Conservation (phyloP, 768 basidiomycete genomes). For the Mycena chlorophos region DNA sequence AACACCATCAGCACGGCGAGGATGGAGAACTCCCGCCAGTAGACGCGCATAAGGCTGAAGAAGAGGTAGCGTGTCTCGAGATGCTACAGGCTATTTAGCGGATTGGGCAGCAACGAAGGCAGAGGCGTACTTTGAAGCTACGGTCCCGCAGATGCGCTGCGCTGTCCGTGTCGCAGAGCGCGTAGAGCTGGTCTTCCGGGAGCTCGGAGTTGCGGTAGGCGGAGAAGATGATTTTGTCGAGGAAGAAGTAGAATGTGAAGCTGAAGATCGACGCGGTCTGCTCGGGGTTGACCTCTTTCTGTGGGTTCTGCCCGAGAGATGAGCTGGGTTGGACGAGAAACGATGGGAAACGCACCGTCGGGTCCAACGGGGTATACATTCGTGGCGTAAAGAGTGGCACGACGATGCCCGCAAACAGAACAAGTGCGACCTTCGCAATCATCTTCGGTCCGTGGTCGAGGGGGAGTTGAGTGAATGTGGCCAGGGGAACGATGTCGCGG, state of each 20-base stretch:
- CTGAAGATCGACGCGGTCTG: no score
- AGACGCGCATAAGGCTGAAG: constrained; percentile 44
- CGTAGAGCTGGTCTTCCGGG: no score
- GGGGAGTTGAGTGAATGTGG: constrained; percentile 48
- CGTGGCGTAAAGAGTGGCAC: constrained; percentile 57
- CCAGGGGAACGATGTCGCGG: constrained; percentile 60
- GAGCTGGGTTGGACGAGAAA: no score
- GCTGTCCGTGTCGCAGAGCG: no score
- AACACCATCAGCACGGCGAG: constrained; percentile 20
- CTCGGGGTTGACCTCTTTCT: no score
- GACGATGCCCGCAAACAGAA: constrained; percentile 43
- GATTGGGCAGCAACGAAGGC: no score
- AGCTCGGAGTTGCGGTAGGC: no score
- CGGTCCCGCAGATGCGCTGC: no score
- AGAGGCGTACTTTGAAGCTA: no score
- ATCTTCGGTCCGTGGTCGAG: constrained; percentile 49
- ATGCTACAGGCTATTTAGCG: no score
- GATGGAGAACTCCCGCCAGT: constrained; percentile 27
- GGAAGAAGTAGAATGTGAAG: not conserved
- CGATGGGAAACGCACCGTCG: constrained; percentile 42
- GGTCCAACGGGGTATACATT: constrained; percentile 53
- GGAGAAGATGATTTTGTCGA: not conserved
- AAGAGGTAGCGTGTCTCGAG: constrained; percentile 27
- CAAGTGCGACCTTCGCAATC: constrained; percentile 50
- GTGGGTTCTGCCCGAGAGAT: no score